These are phyloP conservation scores for Thelonectria rubi DNA, from an alignment of 2,329 filamentous ascomycete species.

Conservation along the genomic window DNA sequence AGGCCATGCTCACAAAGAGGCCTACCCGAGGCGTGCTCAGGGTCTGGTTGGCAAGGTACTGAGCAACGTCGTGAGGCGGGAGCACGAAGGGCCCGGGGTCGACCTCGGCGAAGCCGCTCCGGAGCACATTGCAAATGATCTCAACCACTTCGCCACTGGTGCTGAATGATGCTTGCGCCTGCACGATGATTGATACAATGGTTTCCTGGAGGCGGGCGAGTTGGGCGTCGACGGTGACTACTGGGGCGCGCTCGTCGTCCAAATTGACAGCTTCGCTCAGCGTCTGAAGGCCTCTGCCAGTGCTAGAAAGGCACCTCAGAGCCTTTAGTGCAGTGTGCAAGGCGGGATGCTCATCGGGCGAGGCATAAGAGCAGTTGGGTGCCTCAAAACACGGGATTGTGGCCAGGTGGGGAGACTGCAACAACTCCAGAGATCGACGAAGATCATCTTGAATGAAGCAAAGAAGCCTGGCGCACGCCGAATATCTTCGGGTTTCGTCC, in stretches of 20 bases:
- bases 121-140: constrained; percentile 74
- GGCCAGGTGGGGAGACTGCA: constrained; percentile 18
- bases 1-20: constrained; percentile 74
- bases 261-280: constrained; percentile 75
- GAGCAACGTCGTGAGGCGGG: constrained; percentile 69
- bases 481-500: constrained; percentile 67
- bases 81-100: constrained; percentile 82
- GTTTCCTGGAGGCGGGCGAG: constrained; percentile 53
- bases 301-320: constrained; percentile 73
- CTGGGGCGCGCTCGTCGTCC: constrained; percentile 56
- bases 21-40: constrained; percentile 73
- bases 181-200: constrained; percentile 58
- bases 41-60: constrained; percentile 69
- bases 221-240: constrained; percentile 25
- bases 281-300: constrained; percentile 77
- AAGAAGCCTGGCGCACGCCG: constrained; percentile 37
- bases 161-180: constrained; percentile 62
- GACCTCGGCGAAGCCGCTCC: constrained; percentile 78
- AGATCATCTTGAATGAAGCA: constrained; percentile 69
- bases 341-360: constrained; percentile 53
- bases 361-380: constrained; percentile 40
- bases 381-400: constrained; percentile 37
- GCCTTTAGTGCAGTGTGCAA: constrained; percentile 63
- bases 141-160: constrained; percentile 74
- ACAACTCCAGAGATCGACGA: constrained; percentile 35